Base-by-base conservation (phyloP, 1,139 yeast genomes). In the Meyerozyma athensensis region DNA sequence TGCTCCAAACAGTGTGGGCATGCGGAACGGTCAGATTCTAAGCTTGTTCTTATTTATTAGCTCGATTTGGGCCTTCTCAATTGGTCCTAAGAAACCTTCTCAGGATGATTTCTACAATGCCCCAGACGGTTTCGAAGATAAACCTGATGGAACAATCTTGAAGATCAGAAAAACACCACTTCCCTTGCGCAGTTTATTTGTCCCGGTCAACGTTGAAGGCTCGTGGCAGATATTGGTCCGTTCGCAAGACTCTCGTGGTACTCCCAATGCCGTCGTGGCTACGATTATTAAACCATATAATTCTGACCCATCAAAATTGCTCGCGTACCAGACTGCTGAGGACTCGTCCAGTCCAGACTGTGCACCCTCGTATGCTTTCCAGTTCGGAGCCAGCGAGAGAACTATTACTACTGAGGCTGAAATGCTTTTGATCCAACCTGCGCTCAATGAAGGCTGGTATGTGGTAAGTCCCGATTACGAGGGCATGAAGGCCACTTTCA, bases 21-120 rank as follows among this genome's bases (percentile, higher is more conserved):
- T 65, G 35, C 72, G 70, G 7, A 82, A 74, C 2, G 96, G 78
- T 53, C 86, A 96, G 2, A 81, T 77, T 52, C 98, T 76, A 7
- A 92, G 96, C 42, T 77, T 86, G 48, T 76, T 78, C 60, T 94
- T 98, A 2, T 16, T 28, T 18, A 18, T 28, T 8, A 12, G 5
- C n/a, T 17, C 20, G n/a, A 20, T 28, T 7, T 28, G 16, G 9
- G 32, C 32, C 10, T 5, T 12, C 4, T 20, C 10, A 16, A 28
- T 28, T 3, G 32, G 9, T 14, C 32, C 32, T 7, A 6, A 20
- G 46, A 10, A 33, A 32, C 19, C 43, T 45, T 20, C 46, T 39
- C 13, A 53, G 10, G 69, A 63, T 45, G 47, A 52, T 1, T 63
- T 63, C 43, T 63, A 63, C 37, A 26, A 32, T 5, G 50, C 65